Percentiles rank a stretch among this genome's conserved stretches.
Conservation (phyloP, 768 basidiomycete species). For the Lactarius evosmus region DNA sequence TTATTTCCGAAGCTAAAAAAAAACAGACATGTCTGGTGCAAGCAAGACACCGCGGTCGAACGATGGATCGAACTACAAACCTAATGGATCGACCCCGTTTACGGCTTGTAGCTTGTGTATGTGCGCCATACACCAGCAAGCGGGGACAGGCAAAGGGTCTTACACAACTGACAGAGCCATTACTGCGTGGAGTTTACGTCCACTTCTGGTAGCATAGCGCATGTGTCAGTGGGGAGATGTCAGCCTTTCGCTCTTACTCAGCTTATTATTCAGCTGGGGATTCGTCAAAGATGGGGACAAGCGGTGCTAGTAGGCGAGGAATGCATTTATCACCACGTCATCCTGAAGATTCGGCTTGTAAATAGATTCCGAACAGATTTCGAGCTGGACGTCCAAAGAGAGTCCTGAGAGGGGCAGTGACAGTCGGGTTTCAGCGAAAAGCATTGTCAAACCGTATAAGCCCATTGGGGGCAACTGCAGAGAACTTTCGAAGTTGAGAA, state of each 20-base stretch:
- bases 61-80: neutral
- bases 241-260: neutral
- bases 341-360: neutral
- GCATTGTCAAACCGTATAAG: neutral
- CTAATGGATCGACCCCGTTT: constrained; percentile 4
- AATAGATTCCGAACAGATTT: neutral
- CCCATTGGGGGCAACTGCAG: neutral
- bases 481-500: neutral
- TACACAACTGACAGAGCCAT: neutral
- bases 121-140: neutral
- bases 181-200: neutral
- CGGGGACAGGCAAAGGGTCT: neutral
- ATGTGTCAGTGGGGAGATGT: neutral
- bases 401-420: neutral
- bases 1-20: neutral
- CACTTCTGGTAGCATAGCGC: neutral
- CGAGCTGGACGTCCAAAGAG: neutral
- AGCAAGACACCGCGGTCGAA: neutral
- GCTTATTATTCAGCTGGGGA: neutral
- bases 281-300: neutral
- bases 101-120: neutral
- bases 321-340: neutral
- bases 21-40: neutral
- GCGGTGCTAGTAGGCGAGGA: too few relatives aligned
- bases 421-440: neutral